phyloP scores from a whole-genome alignment of 441 rosid species.

The Syzygium malaccense region DNA sequence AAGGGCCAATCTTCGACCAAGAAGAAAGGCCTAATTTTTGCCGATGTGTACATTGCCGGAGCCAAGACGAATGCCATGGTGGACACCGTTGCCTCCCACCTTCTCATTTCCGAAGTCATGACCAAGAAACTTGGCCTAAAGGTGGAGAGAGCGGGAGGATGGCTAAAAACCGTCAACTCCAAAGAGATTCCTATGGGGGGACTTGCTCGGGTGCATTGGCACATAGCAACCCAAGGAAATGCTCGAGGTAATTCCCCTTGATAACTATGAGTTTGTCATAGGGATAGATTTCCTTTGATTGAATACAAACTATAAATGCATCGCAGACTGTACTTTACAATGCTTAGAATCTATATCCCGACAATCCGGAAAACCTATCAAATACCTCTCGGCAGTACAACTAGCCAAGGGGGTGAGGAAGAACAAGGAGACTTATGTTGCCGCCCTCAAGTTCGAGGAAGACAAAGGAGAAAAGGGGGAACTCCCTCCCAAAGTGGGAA shows the following conservation, averaged over 20 bases:
- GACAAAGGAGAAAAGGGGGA: accelerated
- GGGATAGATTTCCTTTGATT: neutral
- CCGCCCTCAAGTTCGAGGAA: too few relatives aligned
- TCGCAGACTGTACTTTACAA: neutral
- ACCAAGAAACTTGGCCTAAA: neutral
- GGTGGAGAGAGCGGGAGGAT: neutral
- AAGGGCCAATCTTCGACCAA: neutral
- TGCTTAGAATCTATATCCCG: accelerated
- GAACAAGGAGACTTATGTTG: too few relatives aligned
- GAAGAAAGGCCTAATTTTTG: neutral
- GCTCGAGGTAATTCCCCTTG: neutral
- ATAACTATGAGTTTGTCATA: neutral
- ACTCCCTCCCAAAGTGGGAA: neutral
- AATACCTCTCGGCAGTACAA: too few relatives aligned
- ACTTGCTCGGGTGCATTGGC: neutral
- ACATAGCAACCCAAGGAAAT: neutral
- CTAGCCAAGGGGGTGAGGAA: too few relatives aligned
- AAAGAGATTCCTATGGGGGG: neutral
- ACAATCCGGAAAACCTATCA: neutral
- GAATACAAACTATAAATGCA: neutral
- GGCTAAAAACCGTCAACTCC: neutral
- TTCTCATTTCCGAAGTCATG: neutral
- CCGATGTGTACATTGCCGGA: neutral
- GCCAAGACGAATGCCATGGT: neutral
- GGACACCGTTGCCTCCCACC: neutral